Percentiles rank a stretch among this genome's conserved stretches.
Conservation (phyloP, 2,329 filamentous ascomycete species). For the Taxawa tesnikishii region DNA sequence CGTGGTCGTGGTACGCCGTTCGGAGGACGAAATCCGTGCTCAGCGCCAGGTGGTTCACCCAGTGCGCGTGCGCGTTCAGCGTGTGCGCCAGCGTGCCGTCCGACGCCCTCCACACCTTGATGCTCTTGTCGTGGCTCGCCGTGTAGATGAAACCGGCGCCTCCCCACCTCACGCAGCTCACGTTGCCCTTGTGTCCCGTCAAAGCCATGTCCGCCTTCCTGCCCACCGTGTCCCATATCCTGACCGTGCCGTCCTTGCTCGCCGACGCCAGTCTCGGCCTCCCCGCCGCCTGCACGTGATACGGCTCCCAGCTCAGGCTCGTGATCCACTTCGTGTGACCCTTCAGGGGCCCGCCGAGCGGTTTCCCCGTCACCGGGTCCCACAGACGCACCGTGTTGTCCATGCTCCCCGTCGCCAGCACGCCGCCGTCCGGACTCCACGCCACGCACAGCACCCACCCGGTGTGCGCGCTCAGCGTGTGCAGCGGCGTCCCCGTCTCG, state of each 20-base stretch:
- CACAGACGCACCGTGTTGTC: slow-evolving; percentile 86
- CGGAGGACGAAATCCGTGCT: slow-evolving; percentile 85
- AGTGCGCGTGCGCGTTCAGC: slow-evolving; percentile 73
- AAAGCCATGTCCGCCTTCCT: slow-evolving; percentile 71
- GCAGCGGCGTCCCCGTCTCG: slow-evolving; percentile 78
- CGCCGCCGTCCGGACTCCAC: slow-evolving; percentile 72
- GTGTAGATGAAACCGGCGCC: slow-evolving; percentile 79
- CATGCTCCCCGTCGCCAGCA: slow-evolving; percentile 82
- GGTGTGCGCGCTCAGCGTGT: slow-evolving; percentile 76
- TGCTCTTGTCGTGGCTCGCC: slow-evolving; percentile 78
- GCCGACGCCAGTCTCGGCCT: slow-evolving; percentile 72
- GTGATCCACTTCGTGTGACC: slow-evolving; percentile 87
- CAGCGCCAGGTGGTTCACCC: slow-evolving; percentile 89
- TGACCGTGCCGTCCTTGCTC: slow-evolving; percentile 78
- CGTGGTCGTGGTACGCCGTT: slow-evolving; percentile 79
- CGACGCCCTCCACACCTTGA: slow-evolving; percentile 78
- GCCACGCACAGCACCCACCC: slow-evolving; percentile 82
- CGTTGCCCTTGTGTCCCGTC: slow-evolving; percentile 76
- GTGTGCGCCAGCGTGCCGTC: slow-evolving; percentile 72
- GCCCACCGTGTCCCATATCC: slow-evolving; percentile 74
- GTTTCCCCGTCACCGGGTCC: slow-evolving; percentile 71
- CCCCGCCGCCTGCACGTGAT: slow-evolving; percentile 65
- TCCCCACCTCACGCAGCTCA: slow-evolving; percentile 90
- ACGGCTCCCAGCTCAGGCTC: slow-evolving; percentile 84
- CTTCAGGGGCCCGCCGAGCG: slow-evolving; percentile 59